A percentile compares a stretch with the other conserved stretches of the same genome.
These are phyloP conservation scores for Amanita exitialis DNA, from an alignment of 768 basidiomycete genomes.

Conservation along the genomic window DNA sequence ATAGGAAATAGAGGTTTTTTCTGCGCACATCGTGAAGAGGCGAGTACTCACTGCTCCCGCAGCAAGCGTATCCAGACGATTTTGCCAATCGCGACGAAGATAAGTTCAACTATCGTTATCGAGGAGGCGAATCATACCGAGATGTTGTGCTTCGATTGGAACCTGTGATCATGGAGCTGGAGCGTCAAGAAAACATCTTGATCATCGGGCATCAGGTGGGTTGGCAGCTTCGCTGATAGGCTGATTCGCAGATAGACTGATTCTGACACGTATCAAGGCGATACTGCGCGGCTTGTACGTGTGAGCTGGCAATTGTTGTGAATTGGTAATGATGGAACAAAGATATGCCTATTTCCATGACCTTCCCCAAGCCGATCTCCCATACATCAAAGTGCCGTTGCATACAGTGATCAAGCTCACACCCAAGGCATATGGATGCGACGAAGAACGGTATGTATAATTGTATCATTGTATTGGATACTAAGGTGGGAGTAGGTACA, in stretches of 20 bases:
- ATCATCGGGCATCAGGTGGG: conserved; percentile 90
- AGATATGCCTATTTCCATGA: conserved; percentile 98
- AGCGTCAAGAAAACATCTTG: conserved; percentile 94
- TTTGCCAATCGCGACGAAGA: conserved; percentile 97
- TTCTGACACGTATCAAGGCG: conserved; percentile 29
- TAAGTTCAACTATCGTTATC: conserved; percentile 98
- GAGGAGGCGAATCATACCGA: conserved; percentile 95
- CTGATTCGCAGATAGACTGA: not conserved
- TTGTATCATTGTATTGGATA: not conserved
- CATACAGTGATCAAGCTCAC: conserved; percentile 99
- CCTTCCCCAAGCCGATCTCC: conserved; percentile 84
- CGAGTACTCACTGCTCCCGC: not conserved
- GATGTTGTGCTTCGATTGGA: conserved; percentile 94
- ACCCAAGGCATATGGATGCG: conserved; percentile 96
- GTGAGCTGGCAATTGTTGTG: not conserved
- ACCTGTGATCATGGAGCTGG: conserved; percentile 98
- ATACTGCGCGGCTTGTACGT: conserved; percentile 72
- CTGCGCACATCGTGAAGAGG: not conserved
- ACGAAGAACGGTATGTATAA: conserved; percentile 75
- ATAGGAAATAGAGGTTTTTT: conserved; percentile 77
- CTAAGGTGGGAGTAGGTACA: conserved; percentile 43
- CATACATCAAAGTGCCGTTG: conserved; percentile 94
- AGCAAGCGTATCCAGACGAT: conserved; percentile 96
- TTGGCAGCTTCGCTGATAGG: not conserved
- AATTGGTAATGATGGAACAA: conserved; percentile 18